Evolutionary conservation across 768 basidiomycete species (phyloP), one percentile per base, ranked within the genome.

Genomic region (Termitomyces sp.): DNA sequence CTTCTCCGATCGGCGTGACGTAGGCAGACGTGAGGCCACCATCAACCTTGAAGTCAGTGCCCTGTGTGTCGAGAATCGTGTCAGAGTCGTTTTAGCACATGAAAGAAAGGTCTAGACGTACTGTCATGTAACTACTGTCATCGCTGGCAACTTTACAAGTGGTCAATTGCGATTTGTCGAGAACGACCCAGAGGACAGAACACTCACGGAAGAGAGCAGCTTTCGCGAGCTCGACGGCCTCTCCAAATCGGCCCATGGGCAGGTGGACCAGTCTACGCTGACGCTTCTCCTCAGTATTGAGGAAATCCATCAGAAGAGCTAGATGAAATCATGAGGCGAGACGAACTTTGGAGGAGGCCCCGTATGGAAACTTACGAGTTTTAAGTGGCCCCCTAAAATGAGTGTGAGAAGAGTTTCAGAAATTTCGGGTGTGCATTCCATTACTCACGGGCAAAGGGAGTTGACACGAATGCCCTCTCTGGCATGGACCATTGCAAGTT

Each of bases 221-320:
- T 66, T 88, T 89, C 7, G 97, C 97, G 57, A 95, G 80, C 71
- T 99, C 97, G 60, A 98, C 79, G 0, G 95, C 97, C 76, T 98
- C 94, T 37, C 96, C 96, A 69, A 99, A 99, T 59, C 96, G 84
- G 59, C 95, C 95, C 92, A 97, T 93, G 1, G 95, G 96, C 16
- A 96, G 82, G 64, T 94, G 93, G 21, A 93, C 85, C 68, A 98
- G 68, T 45, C 97, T 82, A 28, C 97, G 86, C 43, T 98, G 84
- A 57, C 89, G 84, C 76, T 98, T 98, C 79, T 99, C 97, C 44
- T 87, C 78, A 19, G 97, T 98, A 72, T 98, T 84, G 67, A 99
- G 82, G 81, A 96, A 99, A 72, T 98, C 88, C 97, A 99, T 99
- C 28, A 99, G 79, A 45, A 99, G 85, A 39, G 95, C 93, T 95